phyloP scores from a whole-genome alignment of 2,329 filamentous ascomycete genomes.

The Paraphaeosphaeria minitans region DNA sequence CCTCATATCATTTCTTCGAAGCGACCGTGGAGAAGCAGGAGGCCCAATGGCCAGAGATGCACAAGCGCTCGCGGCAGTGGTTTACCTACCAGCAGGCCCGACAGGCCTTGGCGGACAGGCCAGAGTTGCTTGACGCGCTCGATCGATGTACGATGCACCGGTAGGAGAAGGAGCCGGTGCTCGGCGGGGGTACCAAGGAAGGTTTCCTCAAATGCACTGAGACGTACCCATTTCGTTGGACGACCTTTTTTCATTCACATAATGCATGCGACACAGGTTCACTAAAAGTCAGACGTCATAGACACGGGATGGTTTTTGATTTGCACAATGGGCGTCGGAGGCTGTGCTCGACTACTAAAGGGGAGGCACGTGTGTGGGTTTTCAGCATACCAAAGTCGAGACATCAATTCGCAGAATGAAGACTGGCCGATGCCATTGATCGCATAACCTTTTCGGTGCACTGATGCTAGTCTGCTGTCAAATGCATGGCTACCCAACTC shows the following conservation, averaged over 20 bases:
- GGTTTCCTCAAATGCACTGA: constrained; percentile 2
- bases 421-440: constrained; percentile 6
- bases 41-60: constrained; percentile 87
- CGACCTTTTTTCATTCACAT: constrained; percentile 22
- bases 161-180: constrained; percentile 26
- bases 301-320: constrained; percentile 23
- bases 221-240: constrained; percentile 18
- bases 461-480: background rate
- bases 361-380: constrained; percentile 3
- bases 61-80: constrained; percentile 91
- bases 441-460: background rate
- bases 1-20: constrained; percentile 82
- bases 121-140: constrained; percentile 87
- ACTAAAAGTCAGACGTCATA: constrained; percentile 38
- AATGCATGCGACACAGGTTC: constrained; percentile 36
- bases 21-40: constrained; percentile 87
- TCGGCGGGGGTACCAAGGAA: constrained; percentile 16
- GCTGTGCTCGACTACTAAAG: constrained; percentile 7
- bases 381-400: constrained; percentile 7
- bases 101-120: constrained; percentile 74
- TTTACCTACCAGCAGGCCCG: constrained; percentile 84
- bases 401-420: constrained; percentile 1
- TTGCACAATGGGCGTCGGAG: constrained; percentile 12
- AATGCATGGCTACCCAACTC: background rate
- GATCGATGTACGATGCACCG: constrained; percentile 70